A percentile compares a stretch with the other conserved stretches of the same genome.
phyloP scores from a whole-genome alignment of 2,329 filamentous ascomycete species.

The Diplodia sapinea region DNA sequence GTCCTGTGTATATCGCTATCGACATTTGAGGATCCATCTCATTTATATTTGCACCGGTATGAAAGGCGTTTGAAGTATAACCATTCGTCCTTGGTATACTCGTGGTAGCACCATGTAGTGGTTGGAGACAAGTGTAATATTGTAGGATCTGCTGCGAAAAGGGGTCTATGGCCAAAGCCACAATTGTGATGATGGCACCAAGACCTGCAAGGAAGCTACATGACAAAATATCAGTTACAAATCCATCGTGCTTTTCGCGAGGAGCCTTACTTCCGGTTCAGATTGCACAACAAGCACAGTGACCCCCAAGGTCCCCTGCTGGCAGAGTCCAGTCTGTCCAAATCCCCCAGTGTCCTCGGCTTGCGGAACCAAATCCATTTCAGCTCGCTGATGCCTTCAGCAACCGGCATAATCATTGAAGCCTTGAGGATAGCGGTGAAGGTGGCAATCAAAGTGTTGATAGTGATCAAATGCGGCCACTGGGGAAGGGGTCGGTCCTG shows the following conservation, averaged over 20 bases:
- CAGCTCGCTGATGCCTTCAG: conserved; percentile 18
- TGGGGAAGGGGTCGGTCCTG: conserved; percentile 3
- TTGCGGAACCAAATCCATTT: conserved; percentile 24
- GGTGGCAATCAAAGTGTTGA: conserved; percentile 14
- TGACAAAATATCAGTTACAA: neutral
- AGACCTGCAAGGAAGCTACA: conserved; percentile 2
- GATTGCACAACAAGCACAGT: neutral
- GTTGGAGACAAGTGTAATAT: conserved; percentile 5
- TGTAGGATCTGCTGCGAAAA: conserved; percentile 10
- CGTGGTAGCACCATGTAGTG: neutral
- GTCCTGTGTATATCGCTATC: conserved; percentile 14
- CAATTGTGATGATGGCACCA: conserved; percentile 6
- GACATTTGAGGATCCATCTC: neutral
- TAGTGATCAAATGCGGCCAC: conserved; percentile 11
- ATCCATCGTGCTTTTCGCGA: neutral
- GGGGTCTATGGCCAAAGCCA: conserved; percentile 6
- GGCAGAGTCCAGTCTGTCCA: conserved; percentile 8
- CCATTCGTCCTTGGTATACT: conserved; percentile 3
- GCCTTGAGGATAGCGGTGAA: conserved; percentile 13
- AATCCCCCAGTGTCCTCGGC: neutral
- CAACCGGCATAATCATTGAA: conserved; percentile 4
- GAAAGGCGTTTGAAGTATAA: neutral
- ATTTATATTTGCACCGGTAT: neutral
- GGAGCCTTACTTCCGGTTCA: neutral
- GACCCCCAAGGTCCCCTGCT: conserved; percentile 23